Evolutionary conservation across 768 basidiomycete genomes (phyloP), one percentile per base, ranked within the genome.

Genomic region (Kwoniella dejecticola): DNA sequence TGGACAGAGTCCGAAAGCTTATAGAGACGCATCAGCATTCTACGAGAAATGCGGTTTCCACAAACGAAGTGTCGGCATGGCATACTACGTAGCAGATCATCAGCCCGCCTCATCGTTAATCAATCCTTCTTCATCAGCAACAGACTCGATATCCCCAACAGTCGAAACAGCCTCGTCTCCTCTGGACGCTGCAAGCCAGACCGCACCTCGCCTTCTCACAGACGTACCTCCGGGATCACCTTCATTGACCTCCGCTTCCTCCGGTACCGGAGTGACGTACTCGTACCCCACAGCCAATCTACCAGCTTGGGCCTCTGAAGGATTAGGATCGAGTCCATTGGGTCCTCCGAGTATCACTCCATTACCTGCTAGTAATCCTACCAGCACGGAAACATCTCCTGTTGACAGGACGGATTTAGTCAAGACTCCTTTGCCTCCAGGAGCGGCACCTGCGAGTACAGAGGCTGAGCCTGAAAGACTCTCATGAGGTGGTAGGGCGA

Each of bases 21-120:
- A 55, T 42, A 63, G 54, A 67, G 4, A 10, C 2, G 29, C n/a
- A n/a, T 11, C 24, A 96, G 93, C 89, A 12, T 98, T 98, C 81
- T 98, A 98, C 79, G 83, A 91, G 79, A 98, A 98, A 79, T 98
- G 95, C 76, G 95, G 60, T 13, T 62, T 62, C 44, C 49, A 54
- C 52, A 62, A 55, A 33, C 42, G 60, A 30, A 52, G 49, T 24
- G 60, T 33, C 1, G 60, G 60, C 30, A 62, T 62, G 95, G 21
- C 96, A 81, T 64, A 75, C 52, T 12, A 48, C 45, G 26, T 48
- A 27, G 40, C 49, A 27, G 30, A 47, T 58, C 47, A 44, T 44
- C 36, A 27, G 40, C 41, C 44, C 19, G 17, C 7, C 19, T 42
- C 41, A 8, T 38, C 36, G 33, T 38, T 17, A 11, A 30, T 38